These are phyloP conservation scores for Prunus yedoensis DNA, from an alignment of 331 rosid species.

Conservation along the genomic window DNA sequence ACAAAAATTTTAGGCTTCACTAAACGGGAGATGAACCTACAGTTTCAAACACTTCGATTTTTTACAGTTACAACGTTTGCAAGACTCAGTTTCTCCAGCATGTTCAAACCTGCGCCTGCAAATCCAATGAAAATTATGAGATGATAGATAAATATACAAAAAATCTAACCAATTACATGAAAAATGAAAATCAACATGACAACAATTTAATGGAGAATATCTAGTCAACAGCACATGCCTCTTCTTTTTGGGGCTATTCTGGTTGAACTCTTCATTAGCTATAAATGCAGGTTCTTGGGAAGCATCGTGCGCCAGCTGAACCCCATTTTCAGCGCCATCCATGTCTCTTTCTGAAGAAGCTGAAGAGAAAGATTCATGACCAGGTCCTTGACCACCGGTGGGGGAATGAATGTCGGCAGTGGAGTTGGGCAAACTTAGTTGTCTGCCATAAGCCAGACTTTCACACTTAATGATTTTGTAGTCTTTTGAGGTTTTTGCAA, in stretches of 20 bases:
- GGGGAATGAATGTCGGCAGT: constrained; percentile 42
- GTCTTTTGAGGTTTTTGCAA: constrained; percentile 52
- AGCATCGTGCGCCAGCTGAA: constrained; percentile 62
- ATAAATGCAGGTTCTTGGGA: constrained; percentile 41
- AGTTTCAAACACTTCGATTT: constrained; percentile 93
- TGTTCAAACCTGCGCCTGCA: constrained; percentile 74
- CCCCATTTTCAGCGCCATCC: constrained; percentile 42
- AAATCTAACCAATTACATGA: constrained; percentile 1
- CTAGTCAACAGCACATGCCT: constrained; percentile 44
- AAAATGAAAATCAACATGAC: not conserved
- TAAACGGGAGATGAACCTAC: constrained; percentile 48
- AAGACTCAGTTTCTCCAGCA: constrained; percentile 58
- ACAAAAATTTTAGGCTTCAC: not conserved
- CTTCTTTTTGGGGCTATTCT: constrained; percentile 76
- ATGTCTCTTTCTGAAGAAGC: constrained; percentile 48
- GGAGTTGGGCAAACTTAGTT: constrained; percentile 38
- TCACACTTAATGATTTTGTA: constrained; percentile 36
- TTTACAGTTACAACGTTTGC: constrained; percentile 88
- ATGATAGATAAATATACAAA: constrained; percentile 18
- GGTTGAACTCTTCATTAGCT: constrained; percentile 62
- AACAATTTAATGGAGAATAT: constrained; percentile 12
- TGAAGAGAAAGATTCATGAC: constrained; percentile 32
- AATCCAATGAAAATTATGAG: constrained; percentile 25
- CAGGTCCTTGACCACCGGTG: constrained; percentile 44
- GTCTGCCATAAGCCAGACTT: constrained; percentile 46